These are phyloP conservation scores for Zygotorulaspora danielsina DNA, from an alignment of 805 yeast species.

Conservation along the genomic window DNA sequence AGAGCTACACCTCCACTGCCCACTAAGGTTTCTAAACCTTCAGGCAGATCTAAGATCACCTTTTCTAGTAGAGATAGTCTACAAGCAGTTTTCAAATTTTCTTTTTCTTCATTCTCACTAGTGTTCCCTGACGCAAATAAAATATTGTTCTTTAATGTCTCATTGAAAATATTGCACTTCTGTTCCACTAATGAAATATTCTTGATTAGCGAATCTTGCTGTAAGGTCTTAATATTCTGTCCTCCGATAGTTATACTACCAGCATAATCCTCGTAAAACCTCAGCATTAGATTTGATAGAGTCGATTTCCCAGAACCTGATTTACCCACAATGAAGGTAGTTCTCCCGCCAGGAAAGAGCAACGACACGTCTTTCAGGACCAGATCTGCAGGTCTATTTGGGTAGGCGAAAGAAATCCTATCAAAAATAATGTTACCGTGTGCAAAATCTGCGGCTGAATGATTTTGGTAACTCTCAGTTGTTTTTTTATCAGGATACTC, in stretches of 20 bases:
- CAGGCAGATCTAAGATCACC: conserved; percentile 45
- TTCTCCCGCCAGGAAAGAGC: conserved; percentile 41
- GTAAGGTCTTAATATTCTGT: conserved; percentile 40
- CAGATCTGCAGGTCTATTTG: conserved; percentile 45
- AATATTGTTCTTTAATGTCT: conserved; percentile 60
- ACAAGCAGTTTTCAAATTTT: conserved; percentile 42
- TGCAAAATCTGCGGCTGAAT: neutral
- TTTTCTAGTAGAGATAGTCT: conserved; percentile 50
- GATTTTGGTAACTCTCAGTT: neutral
- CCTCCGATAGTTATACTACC: conserved; percentile 65
- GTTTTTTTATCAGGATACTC: conserved; percentile 11
- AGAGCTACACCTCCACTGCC: conserved; percentile 46
- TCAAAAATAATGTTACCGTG: conserved; percentile 10
- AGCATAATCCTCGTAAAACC: conserved; percentile 46
- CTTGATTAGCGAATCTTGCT: conserved; percentile 49
- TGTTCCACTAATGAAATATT: conserved; percentile 76
- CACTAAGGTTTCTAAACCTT: conserved; percentile 52
- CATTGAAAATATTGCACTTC: conserved; percentile 59
- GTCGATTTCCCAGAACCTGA: conserved; percentile 97
- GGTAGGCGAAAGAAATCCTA: conserved; percentile 59
- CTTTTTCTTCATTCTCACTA: conserved; percentile 20
- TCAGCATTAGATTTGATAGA: conserved; percentile 55
- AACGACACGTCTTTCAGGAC: conserved; percentile 49
- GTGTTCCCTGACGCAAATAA: conserved; percentile 41
- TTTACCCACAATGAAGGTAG: conserved; percentile 71